Base-by-base conservation (phyloP, 768 basidiomycete genomes). In the Hypholoma fasciculare region DNA sequence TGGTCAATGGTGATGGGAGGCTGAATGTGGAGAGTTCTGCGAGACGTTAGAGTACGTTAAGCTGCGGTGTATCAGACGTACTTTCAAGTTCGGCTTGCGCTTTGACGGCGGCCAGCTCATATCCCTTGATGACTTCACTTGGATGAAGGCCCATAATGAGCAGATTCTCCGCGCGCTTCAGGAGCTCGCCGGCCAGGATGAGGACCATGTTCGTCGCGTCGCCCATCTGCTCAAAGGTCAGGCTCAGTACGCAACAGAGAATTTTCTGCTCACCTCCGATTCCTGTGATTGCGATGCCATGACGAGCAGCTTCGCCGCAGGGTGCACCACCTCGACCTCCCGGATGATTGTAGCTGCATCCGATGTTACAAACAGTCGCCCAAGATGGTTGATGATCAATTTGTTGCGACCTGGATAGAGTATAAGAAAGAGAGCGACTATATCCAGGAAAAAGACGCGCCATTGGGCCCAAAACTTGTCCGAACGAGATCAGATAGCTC, bases 271-370 rank as follows among this genome's bases (percentile, higher is more conserved):
- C 57, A 94, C 95, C 84, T 98, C 96, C 0, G 87, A 72, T 71
- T 98, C 97, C 71, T 98, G 97, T 12, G 96, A 92, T 68, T 98
- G 95, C 26, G 92, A 93, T 26, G 95, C 94, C 94, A 98, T 97
- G 13, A 98, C 96, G n/a, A 98, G 77, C n/a, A 99, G 79, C 71
- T 98, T 99, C 34, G 96, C 97, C 5, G 96, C 97, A 1, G 97
- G 97, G 73, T 99, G 97, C 14, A 98, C 94, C 56, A 99, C 94
- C 70, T 99, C 97, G 69, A 98, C 88, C 77, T 99, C 97, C 63
- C 90, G 84, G 68, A 99, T 94, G 74, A 99, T 98, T 58, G 96
- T 98, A 12, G 97, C 97, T 9, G 97, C 96, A 84, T 99, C 96
- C 48, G 94, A 96, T 36, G 97, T 99, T 59, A 98, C 96, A 74